Evolutionary conservation across 2,329 filamentous ascomycete species (phyloP), one percentile per base, ranked within the genome.

Genomic region (Aspergillus tanneri): DNA sequence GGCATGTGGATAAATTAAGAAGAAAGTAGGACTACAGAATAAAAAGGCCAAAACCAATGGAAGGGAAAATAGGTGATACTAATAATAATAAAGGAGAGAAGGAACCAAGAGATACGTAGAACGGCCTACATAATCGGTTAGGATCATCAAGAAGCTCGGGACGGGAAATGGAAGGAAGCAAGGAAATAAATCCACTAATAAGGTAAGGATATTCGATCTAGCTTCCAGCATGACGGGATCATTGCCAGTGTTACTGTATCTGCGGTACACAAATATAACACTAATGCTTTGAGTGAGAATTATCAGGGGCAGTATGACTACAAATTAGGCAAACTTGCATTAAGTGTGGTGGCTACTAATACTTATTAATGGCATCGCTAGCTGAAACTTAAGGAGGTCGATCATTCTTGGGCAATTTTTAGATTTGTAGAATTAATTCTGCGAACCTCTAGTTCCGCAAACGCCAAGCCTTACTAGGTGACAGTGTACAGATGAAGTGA

Each of bases 31-130:
- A 41, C 44, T 21, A 32, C 21, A 39, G 32, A 14, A 38, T 35
- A n/a, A n/a, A n/a, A n/a, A n/a, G n/a, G n/a, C n/a, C n/a, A n/a
- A n/a, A n/a, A n/a, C n/a, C n/a, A n/a, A n/a, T n/a, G n/a, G n/a
- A n/a, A n/a, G n/a, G n/a, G n/a, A n/a, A n/a, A n/a, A n/a, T n/a
- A n/a, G n/a, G n/a, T n/a, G n/a, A n/a, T n/a, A n/a, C n/a, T n/a
- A n/a, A n/a, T 27, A 11, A 9, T 8, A 18, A 23, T n/a, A 42
- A n/a, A 18, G 21, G 37, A n/a, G 34, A 46, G 19, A 19, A 48
- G 35, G 30, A 47, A 28, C 43, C 41, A 43, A 48, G 42, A 50
- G 46, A 55, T 38, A 50, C 22, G 24, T 47, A 48, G 34, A 37
- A 23, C 37, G 44, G 35, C 16, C 18, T 41, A 18, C 22, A 22